phyloP scores from a whole-genome alignment of 768 basidiomycete species.

The Naganishia randhawae region DNA sequence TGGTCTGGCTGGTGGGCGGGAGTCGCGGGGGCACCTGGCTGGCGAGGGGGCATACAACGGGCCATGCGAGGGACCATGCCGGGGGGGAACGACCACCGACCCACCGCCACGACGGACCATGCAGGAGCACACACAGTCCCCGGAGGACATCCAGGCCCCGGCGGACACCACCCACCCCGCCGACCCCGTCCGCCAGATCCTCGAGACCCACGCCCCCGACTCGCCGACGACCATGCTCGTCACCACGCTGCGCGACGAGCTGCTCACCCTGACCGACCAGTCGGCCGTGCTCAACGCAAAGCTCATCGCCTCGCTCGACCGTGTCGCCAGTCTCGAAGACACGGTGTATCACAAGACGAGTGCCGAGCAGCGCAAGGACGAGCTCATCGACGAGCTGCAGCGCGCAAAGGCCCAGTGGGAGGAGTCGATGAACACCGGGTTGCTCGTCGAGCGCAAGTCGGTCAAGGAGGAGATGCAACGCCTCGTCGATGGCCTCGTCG shows the following conservation, averaged over 20 bases:
- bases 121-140: not conserved
- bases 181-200: not conserved
- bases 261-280: constrained; percentile 82
- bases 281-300: constrained; percentile 86
- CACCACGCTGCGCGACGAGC: constrained; percentile 69
- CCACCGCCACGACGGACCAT: not conserved
- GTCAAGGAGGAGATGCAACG: constrained; percentile 87
- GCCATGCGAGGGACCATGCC: too few species aligned
- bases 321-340: constrained; percentile 89
- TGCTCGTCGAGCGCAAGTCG: constrained; percentile 84
- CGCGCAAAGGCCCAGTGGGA: constrained; percentile 81
- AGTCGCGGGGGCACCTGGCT: constrained; percentile 7
- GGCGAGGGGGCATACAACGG: not conserved
- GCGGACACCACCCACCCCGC: not conserved
- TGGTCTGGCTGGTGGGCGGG: not conserved
- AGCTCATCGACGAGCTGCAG: constrained; percentile 71
- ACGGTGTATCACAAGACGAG: constrained; percentile 55
- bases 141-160: not conserved
- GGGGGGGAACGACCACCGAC: too few species aligned
- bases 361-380: constrained; percentile 59
- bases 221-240: constrained; percentile 65
- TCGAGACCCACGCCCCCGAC: constrained; percentile 63
- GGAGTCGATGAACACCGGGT: constrained; percentile 80
- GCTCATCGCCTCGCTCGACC: constrained; percentile 85
- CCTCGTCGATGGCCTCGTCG: constrained; percentile 89